Evolutionary conservation across 441 rosid genomes (phyloP).

Genomic region (Gossypium trilobum): DNA sequence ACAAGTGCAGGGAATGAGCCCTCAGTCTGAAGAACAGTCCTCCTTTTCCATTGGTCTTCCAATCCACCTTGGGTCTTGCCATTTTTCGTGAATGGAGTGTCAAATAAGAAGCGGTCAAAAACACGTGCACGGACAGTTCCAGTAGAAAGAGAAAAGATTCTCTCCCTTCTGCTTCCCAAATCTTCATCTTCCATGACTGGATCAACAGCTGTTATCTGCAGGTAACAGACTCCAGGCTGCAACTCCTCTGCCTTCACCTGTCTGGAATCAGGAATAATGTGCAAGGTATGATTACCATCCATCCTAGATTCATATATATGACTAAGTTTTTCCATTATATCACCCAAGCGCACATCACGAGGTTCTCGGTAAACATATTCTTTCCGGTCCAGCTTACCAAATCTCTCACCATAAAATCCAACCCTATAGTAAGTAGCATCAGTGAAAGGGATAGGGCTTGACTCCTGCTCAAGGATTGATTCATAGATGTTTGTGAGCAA

Average conservation of each 20-base stretch:
- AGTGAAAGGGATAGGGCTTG: constrained; percentile 85
- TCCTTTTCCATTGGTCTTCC: constrained; percentile 99
- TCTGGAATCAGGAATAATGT: constrained; percentile 84
- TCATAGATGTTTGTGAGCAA: constrained; percentile 74
- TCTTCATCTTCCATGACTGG: constrained; percentile 99
- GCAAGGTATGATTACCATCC: constrained; percentile 84
- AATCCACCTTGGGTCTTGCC: constrained; percentile 98
- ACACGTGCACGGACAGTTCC: constrained; percentile 91
- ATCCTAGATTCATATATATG: constrained; percentile 88
- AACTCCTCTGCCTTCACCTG: constrained; percentile 95
- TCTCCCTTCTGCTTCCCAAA: constrained; percentile 92
- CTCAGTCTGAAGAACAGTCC: constrained; percentile 83
- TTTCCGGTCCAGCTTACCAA: constrained; percentile 76
- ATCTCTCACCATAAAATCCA: constrained; percentile 87
- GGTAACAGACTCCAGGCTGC: constrained; percentile 88
- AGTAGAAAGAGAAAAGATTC: constrained; percentile 89
- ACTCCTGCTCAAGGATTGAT: constrained; percentile 92
- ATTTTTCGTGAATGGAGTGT: constrained; percentile 93
- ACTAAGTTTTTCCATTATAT: constrained; percentile 98
- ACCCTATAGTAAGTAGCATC: constrained; percentile 98
- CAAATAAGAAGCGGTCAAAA: constrained; percentile 93
- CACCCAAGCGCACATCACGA: constrained; percentile 96
- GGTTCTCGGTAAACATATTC: constrained; percentile 94
- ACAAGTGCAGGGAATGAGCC: constrained; percentile 99
- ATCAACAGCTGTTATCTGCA: constrained; percentile 96